Evolutionary conservation across 495 filamentous ascomycete genomes (phyloP), one percentile per base, ranked within the genome.

Genomic region (Xanthoparmelia taractica): DNA sequence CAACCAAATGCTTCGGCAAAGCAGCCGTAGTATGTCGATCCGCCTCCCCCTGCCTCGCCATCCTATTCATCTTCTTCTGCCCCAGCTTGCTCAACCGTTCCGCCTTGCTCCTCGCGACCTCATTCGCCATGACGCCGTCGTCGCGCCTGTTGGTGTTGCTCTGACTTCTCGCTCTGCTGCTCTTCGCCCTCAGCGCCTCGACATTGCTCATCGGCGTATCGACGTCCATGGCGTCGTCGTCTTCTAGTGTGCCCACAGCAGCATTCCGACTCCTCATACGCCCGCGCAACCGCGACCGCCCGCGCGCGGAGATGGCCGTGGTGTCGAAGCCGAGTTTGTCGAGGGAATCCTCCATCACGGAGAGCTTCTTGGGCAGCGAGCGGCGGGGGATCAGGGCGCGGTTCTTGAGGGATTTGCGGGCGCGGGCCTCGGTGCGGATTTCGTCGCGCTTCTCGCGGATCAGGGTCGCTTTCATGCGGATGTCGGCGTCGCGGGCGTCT

Each of bases 41-140:
- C 43, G 91, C 92, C 79, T 98, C 94, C 77, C 94, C 94, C 80
- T 89, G 86, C 72, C 92, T 85, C 50, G 94, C 94, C 89, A 95
- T 93, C 65, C 93, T 82, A 79, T 98, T 97, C 92, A 95, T 97
- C 86, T 91, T 90, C 82, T 92, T 91, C 85, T 98, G 94, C 67
- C 86, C 81, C 70, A 98, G 74, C 82, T 96, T 97, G 68, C 82
- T 79, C 72, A 91, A 75, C 68, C 86, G 85, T 73, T 97, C 95
- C 23, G 89, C 92, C 80, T 91, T 92, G 31, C 77, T 82, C 65
- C 91, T 82, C 37, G 81, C 78, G 47, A 71, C 73, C 45, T 72
- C 70, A 62, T 84, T 79, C 52, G 74, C 76, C 17, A 91, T n/a
- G n/a, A n/a, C 83, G 78, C 94, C 94, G 61, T 96, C 93, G 38